Base-by-base conservation (phyloP, 805 yeast genomes). In the Candida tallmaniae region DNA sequence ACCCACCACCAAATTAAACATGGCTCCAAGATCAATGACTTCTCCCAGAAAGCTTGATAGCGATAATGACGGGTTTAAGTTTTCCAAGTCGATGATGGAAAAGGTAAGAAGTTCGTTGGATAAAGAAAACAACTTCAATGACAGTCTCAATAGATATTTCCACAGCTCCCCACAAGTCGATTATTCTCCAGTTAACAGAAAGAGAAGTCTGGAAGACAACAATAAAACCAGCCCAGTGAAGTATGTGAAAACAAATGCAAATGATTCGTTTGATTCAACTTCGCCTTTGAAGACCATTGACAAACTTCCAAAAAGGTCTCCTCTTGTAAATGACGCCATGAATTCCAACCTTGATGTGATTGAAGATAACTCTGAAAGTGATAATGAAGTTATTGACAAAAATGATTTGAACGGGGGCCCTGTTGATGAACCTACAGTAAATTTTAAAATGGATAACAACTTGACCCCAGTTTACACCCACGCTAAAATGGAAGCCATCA, bases 391-490 rank as follows among this genome's bases (percentile, higher is more conserved):
- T n/a, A 27, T 42, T 5, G 32, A 33, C n/a, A 35, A 45, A 16
- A 41, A 38, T 4, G 49, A 41, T 10, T 5, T n/a, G 28, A 27
- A 2, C 16, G 13, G 11, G 16, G 23, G 13, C n/a, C 38, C 38
- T 15, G 24, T 36, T 4, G 45, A 42, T 3, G 50, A 59, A 31
- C 60, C 59, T 5, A 56, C 62, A 4, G 51, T 53, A 9, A 56
- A 57, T 39, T 49, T 58, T 29, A 34, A 52, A 15, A 45, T 54
- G 51, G 52, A 60, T 4, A 60, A 60, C n/a, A 55, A 53, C 30
- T 54, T 62, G 4, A 57, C 51, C 30, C 65, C 65, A 2, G 50
- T 54, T 3, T 60, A 56, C 33, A 52, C 65, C 8, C 35, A 50
- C 4, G 50, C 49, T 12, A 56, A 57, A 30, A 38, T 60, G 5